Evolutionary conservation across 106 monocot genomes (phyloP), one percentile per base, ranked within the genome.

Genomic region (Allium cepa): DNA sequence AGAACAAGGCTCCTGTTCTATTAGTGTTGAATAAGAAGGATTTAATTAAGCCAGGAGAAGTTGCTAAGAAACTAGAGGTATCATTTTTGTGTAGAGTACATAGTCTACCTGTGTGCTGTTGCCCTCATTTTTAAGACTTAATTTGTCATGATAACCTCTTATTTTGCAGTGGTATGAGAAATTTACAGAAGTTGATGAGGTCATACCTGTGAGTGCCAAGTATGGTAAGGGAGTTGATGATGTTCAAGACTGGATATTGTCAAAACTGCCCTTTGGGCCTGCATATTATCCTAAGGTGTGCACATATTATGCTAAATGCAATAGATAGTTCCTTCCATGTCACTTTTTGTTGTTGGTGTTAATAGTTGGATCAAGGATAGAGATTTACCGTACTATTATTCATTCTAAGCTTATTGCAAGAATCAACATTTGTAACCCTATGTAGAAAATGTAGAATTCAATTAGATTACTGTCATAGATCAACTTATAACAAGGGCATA

Each of bases 141-240:
- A 26, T 12, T 9, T 66, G 14, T 12, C 18, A 51, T 26, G 16
- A 22, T 22, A 11, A 50, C 45, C 47, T 47, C 13, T 59, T 57
- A 64, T 36, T 57, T 68, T 73, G 50, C 68, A 99, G 97, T 99
- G 97, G 97, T 93, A 99, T 69, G 79, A 99, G 73, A 99, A 93
- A 71, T 85, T 85, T 72, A 81, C 84, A 10, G 72, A 81, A 68
- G 92, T 81, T 70, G 97, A 99, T 70, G 97, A 99, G 28, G 88
- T 99, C 61, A 99, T 99, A 84, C 97, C 97, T 66, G 71, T 99
- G 58, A 99, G 97, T 84, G 92, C 97, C 47, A 99, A 92, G 76
- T 99, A 83, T 79, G 92, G 87, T 18, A 84, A 87, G 10, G 97
- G 92, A 68, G 84, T 92, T 15, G 84, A 93, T 73, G 92, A 99